A percentile compares a stretch with the other conserved stretches of the same genome.
Conservation (phyloP, 2,329 filamentous ascomycete genomes). For the Fragosphaeria purpurea region DNA sequence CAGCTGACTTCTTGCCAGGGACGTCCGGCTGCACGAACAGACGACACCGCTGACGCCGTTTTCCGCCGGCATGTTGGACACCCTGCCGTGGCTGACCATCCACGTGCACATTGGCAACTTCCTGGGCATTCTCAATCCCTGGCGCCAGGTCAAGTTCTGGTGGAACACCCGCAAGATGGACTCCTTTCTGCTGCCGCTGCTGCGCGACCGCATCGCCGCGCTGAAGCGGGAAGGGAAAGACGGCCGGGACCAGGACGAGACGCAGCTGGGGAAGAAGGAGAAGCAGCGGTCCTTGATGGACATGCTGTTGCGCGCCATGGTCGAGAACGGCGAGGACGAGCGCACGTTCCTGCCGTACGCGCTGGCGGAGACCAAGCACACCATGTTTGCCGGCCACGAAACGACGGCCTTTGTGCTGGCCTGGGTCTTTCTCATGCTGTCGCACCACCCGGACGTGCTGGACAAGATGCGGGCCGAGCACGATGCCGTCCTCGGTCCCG, state of each 20-base stretch:
- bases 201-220: conserved; percentile 15
- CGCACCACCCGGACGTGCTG: conserved; percentile 20
- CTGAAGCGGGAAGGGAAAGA: too few species aligned
- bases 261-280: not conserved
- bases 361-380: conserved; percentile 20
- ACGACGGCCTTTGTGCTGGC: conserved; percentile 25
- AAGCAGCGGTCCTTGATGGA: conserved; percentile 16
- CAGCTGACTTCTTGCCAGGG: not conserved
- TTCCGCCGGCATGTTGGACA: conserved; percentile 7
- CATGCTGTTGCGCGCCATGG: conserved; percentile 20
- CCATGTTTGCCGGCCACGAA: conserved; percentile 30
- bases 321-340: conserved; percentile 13
- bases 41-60: conserved; percentile 4
- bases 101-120: conserved; percentile 11
- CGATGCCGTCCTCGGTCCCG: conserved; percentile 33
- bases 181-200: conserved; percentile 17
- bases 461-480: conserved; percentile 32
- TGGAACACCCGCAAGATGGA: conserved; percentile 22
- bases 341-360: conserved; percentile 19
- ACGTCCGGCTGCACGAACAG: conserved; percentile 8
- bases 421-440: conserved; percentile 20
- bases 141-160: conserved; percentile 20
- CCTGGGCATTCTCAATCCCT: conserved; percentile 17
- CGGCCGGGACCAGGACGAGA: not conserved
- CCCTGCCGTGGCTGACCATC: conserved; percentile 5